These are phyloP conservation scores for Neurospora intermedia DNA, from an alignment of 495 filamentous ascomycete species.

Conservation along the genomic window DNA sequence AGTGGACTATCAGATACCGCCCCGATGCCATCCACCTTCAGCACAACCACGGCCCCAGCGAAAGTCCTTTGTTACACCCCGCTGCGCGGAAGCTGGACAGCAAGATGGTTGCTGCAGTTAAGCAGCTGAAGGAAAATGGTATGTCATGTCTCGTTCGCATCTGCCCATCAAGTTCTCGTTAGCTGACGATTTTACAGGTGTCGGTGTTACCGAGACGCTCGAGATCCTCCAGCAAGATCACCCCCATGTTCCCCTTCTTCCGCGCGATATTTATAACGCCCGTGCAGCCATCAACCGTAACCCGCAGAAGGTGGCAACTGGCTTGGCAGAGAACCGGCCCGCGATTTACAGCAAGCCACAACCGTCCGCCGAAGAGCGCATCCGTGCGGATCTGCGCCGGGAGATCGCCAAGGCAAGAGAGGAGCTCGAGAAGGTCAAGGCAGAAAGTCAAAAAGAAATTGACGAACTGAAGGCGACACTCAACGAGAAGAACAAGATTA, in stretches of 20 bases:
- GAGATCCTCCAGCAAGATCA: conserved; percentile 46
- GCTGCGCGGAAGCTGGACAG: conserved; percentile 46
- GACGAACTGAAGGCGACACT: conserved; percentile 38
- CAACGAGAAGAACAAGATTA: conserved; percentile 42
- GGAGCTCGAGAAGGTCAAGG: conserved; percentile 36
- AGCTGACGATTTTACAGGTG: conserved; percentile 28
- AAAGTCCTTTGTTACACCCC: conserved; percentile 44
- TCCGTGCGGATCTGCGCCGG: conserved; percentile 41
- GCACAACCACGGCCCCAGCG: conserved; percentile 47
- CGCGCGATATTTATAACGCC: conserved; percentile 48
- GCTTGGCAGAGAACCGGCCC: conserved; percentile 38
- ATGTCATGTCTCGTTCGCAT: conserved; percentile 7
- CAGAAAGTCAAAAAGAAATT: conserved; percentile 37
- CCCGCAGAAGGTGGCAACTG: conserved; percentile 41
- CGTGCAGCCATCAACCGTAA: conserved; percentile 47
- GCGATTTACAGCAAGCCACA: conserved; percentile 47
- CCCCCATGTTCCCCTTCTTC: conserved; percentile 42
- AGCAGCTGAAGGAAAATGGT: conserved; percentile 45
- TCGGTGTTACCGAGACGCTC: conserved; percentile 44
- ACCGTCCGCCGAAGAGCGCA: conserved; percentile 44
- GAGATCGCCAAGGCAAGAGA: conserved; percentile 39
- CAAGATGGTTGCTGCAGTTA: conserved; percentile 47
- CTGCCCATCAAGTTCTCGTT: neutral
- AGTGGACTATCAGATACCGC: conserved; percentile 46
- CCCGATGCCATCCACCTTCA: conserved; percentile 37